These are phyloP conservation scores for Penicillium sp. DNA, from an alignment of 2,329 filamentous ascomycete genomes.

Conservation along the genomic window DNA sequence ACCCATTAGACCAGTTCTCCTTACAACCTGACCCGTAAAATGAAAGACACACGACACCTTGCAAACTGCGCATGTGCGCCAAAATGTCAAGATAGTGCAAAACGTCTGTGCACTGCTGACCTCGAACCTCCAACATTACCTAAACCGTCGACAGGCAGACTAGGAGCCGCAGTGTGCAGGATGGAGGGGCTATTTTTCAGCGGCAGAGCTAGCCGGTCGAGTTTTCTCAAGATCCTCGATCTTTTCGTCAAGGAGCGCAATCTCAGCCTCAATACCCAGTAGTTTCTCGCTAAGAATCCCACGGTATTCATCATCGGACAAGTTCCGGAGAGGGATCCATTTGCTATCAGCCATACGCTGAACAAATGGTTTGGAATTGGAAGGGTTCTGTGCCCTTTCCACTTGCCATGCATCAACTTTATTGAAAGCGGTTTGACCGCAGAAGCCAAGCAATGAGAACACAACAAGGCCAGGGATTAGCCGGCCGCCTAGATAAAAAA, in stretches of 20 bases:
- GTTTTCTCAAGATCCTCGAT: slow-evolving; percentile 56
- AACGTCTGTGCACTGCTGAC: slow-evolving; percentile 19
- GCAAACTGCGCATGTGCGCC: not conserved
- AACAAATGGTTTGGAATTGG: slow-evolving; percentile 45
- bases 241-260: slow-evolving; percentile 74
- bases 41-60: not conserved
- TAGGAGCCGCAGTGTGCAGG: slow-evolving; percentile 3
- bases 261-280: slow-evolving; percentile 70
- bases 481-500: slow-evolving; percentile 52
- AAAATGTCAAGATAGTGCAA: not conserved
- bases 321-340: slow-evolving; percentile 69
- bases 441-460: slow-evolving; percentile 58
- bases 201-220: slow-evolving; percentile 7
- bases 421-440: slow-evolving; percentile 60
- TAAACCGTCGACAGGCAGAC: slow-evolving; percentile 7
- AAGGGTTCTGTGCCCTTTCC: slow-evolving; percentile 33
- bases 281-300: slow-evolving; percentile 70
- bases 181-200: slow-evolving; percentile 6
- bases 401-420: slow-evolving; percentile 50
- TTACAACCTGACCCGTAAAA: not conserved
- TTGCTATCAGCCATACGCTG: slow-evolving; percentile 59
- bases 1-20: not conserved
- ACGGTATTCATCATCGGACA: slow-evolving; percentile 73
- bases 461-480: slow-evolving; percentile 59
- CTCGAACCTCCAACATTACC: slow-evolving; percentile 5